Conservation (phyloP, 1,284 basidiomycete genomes). For the Puccinia sorghi region DNA sequence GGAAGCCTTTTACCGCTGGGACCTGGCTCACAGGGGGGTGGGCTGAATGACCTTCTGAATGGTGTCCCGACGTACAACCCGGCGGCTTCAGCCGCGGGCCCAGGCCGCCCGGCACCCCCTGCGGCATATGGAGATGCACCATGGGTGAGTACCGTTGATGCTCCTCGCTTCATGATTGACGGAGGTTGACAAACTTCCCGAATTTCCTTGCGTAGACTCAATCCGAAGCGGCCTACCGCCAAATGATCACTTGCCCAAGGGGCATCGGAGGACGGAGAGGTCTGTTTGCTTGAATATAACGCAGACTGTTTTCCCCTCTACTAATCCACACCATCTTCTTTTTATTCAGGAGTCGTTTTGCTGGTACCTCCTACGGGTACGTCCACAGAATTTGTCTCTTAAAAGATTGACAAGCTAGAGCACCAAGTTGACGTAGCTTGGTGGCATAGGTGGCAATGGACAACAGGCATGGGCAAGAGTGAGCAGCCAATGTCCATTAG, state of each 20-base stretch:
- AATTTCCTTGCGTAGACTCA: background rate
- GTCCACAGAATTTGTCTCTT: background rate
- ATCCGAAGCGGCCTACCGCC: conserved; percentile 18
- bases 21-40: background rate
- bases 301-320: background rate
- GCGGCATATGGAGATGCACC: conserved; percentile 29
- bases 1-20: background rate
- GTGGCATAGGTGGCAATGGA: background rate
- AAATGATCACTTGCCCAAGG: conserved; percentile 2
- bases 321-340: background rate
- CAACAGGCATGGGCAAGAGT: background rate
- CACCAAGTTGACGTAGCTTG: background rate
- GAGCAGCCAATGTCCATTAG: background rate
- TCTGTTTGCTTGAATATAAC: background rate
- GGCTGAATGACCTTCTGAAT: conserved; percentile 4
- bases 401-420: background rate
- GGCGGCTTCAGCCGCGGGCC: conserved; percentile 3
- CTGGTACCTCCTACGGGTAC: conserved; percentile 31
- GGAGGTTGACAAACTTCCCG: background rate
- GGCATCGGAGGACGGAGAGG: conserved; percentile 1
- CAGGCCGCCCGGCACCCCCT: background rate
- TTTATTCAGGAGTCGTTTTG: conserved; percentile 24
- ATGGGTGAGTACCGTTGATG: conserved; percentile 10
- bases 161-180: background rate
- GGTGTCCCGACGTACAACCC: conserved; percentile 25